A percentile compares a stretch with the other conserved stretches of the same genome.
Conservation (phyloP, 192 early-diverging fungal genomes). For the Coemansia sp. region DNA sequence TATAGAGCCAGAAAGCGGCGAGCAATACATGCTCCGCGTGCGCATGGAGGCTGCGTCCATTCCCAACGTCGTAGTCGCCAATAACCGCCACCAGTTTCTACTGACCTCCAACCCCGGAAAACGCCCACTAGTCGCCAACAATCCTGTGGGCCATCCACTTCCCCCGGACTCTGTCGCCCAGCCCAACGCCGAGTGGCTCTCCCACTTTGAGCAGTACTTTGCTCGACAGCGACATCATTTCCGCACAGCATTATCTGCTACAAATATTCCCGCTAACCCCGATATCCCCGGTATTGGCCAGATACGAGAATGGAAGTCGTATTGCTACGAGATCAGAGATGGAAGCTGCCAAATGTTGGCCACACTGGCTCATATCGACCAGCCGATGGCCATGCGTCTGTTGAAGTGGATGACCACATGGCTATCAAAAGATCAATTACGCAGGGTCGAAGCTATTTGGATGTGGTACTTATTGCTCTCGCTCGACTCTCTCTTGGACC, state of each 20-base stretch:
- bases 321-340: slow-evolving; percentile 26
- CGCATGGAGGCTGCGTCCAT: slow-evolving; percentile 30
- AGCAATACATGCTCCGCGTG: slow-evolving; percentile 54
- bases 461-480: slow-evolving; percentile 46
- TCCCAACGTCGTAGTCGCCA: slow-evolving; percentile 26
- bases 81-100: slow-evolving; percentile 17
- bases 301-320: slow-evolving; percentile 35
- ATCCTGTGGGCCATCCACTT: background rate
- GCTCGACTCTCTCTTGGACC: slow-evolving; percentile 42
- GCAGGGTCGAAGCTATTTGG: slow-evolving; percentile 36
- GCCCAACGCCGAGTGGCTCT: slow-evolving; percentile 21
- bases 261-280: slow-evolving; percentile 15
- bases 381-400: slow-evolving; percentile 38
- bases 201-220: slow-evolving; percentile 15
- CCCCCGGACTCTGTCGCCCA: background rate
- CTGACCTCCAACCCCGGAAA: background rate
- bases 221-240: slow-evolving; percentile 14
- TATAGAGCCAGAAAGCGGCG: slow-evolving; percentile 38
- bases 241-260: background rate
- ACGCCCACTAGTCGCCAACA: background rate
- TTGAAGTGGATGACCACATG: slow-evolving; percentile 43
- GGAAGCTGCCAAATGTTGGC: slow-evolving; percentile 17
- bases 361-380: slow-evolving; percentile 38
- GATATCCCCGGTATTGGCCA: slow-evolving; percentile 20
- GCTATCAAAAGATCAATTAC: slow-evolving; percentile 29